Conservation (phyloP, 371 early-diverging fungal species). For the Actinomortierella ambigua region DNA sequence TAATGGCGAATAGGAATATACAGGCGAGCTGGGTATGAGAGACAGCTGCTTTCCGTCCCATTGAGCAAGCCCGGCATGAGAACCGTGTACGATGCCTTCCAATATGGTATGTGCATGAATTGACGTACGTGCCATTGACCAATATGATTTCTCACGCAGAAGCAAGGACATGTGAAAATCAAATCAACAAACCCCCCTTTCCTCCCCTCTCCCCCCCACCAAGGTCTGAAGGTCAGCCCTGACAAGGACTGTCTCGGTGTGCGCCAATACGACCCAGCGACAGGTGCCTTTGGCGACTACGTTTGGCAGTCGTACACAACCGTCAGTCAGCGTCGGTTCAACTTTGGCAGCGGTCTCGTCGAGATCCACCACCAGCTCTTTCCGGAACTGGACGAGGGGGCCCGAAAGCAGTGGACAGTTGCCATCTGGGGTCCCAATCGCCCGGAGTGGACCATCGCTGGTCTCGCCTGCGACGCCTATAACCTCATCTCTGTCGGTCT, state of each 20-base stretch:
- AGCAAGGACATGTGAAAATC: too few species aligned
- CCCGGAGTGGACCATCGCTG: conserved; percentile 91
- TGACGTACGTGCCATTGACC: too few species aligned
- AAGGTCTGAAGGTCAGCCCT: conserved; percentile 23
- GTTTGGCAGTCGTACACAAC: conserved; percentile 80
- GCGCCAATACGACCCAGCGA: conserved; percentile 53
- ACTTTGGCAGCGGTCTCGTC: conserved; percentile 70
- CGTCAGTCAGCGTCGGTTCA: conserved; percentile 66
- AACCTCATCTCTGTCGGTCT: conserved; percentile 83
- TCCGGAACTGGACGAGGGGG: conserved; percentile 10
- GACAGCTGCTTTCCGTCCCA: too few species aligned
- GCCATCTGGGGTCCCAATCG: conserved; percentile 86
- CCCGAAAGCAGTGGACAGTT: conserved; percentile 48
- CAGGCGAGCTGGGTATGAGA: too few species aligned
- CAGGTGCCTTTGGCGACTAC: conserved; percentile 69
- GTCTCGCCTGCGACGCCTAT: conserved; percentile 61
- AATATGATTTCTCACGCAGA: too few species aligned
- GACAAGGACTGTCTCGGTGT: conserved; percentile 49
- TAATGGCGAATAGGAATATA: too few species aligned
- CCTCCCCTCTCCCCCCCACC: not conserved
- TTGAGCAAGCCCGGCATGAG: too few species aligned
- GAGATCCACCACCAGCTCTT: conserved; percentile 49
- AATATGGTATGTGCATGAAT: too few species aligned
- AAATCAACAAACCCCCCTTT: too few species aligned
- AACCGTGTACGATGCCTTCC: too few species aligned